Conservation (phyloP, 495 filamentous ascomycete species). For the Schizothecium vesticola region DNA sequence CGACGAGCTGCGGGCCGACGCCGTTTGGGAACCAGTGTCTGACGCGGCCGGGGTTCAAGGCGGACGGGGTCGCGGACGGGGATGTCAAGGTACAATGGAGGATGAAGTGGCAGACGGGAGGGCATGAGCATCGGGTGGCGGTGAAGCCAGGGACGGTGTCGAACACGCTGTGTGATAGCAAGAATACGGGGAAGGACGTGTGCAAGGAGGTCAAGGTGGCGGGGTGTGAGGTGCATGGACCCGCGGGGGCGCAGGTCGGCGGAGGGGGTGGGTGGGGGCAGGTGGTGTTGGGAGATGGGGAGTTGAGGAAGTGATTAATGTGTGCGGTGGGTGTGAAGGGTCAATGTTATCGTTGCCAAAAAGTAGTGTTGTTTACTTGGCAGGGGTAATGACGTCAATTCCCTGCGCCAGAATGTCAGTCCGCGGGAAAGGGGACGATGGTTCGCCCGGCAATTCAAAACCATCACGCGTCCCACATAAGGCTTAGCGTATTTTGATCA, state of each 20-base stretch:
- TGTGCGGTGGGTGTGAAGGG: background rate
- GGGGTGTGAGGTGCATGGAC: background rate
- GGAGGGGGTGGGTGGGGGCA: background rate
- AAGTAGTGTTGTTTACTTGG: background rate
- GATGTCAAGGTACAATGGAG: constrained; percentile 6
- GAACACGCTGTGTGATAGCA: constrained; percentile 5
- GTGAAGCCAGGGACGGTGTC: constrained; percentile 7
- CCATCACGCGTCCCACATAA: too few relatives aligned
- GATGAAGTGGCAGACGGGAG: background rate
- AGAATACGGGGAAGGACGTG: background rate
- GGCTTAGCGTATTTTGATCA: too few relatives aligned
- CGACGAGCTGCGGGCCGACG: constrained; percentile 5
- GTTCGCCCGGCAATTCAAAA: too few relatives aligned
- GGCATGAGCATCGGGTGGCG: constrained; percentile 11
- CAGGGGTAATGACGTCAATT: background rate
- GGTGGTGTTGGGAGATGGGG: background rate
- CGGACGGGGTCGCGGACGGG: background rate
- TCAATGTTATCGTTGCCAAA: background rate
- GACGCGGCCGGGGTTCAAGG: constrained; percentile 11
- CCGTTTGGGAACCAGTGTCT: constrained; percentile 10
- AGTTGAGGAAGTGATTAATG: background rate
- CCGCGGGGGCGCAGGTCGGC: background rate
- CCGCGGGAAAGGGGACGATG: too few relatives aligned
- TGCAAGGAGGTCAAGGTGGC: constrained; percentile 10
- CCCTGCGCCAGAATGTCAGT: too few relatives aligned